Evolutionary conservation across 2,329 filamentous ascomycete genomes (phyloP).

Genomic region (Triangularia setosa): DNA sequence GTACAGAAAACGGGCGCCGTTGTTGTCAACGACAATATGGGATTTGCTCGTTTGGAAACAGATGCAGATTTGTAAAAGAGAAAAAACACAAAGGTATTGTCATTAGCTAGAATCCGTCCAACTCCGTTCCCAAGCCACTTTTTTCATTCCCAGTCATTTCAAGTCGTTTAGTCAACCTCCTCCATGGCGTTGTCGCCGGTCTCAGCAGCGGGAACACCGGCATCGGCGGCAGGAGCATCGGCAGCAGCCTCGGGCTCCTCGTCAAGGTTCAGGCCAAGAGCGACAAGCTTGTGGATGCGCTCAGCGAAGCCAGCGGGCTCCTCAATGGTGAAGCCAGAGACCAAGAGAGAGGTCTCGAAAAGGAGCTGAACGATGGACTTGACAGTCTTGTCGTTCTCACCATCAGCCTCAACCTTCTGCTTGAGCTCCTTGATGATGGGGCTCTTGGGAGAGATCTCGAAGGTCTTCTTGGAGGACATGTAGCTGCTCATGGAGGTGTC

Average conservation of each 20-base stretch:
- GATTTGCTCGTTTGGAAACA: constrained; percentile 15
- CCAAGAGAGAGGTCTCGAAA: constrained; percentile 97
- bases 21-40: constrained; percentile 17
- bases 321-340: constrained; percentile 99
- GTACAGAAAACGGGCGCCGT: constrained; percentile 19
- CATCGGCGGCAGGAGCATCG: constrained; percentile 52
- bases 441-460: constrained; percentile 99
- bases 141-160: constrained; percentile 34
- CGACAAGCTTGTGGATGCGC: constrained; percentile 99
- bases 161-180: constrained; percentile 84
- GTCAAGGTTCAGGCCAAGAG: constrained; percentile 94
- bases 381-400: constrained; percentile 97
- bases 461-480: constrained; percentile 99
- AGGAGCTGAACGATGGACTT: constrained; percentile 98
- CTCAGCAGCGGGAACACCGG: constrained; percentile 55
- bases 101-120: constrained; percentile 31
- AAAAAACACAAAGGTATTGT: constrained; percentile 31
- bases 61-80: constrained; percentile 15
- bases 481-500: constrained; percentile 99
- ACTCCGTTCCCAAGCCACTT: constrained; percentile 41
- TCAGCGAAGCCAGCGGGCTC: constrained; percentile 97
- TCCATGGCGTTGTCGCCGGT: constrained; percentile 95
- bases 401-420: constrained; percentile 97
- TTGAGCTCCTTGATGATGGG: constrained; percentile 98
- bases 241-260: constrained; percentile 77